Conservation (phyloP, 345 rosid genomes). For the Psidium guajava region DNA sequence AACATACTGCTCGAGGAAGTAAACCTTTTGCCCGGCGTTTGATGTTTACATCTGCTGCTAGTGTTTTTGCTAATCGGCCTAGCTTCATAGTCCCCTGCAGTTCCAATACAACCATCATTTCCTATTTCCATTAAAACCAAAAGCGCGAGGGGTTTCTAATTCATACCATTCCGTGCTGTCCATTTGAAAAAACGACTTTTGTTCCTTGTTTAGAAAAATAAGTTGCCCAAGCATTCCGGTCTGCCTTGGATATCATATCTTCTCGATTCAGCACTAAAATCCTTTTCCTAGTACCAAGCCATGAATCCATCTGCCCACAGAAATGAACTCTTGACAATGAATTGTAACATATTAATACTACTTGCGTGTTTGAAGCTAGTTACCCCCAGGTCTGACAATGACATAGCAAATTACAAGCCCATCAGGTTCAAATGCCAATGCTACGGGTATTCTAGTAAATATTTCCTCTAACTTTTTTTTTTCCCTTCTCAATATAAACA, state of each 20-base stretch:
- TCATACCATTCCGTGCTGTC: slow-evolving; percentile 71
- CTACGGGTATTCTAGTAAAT: neutral
- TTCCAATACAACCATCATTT: slow-evolving; percentile 2
- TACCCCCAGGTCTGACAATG: neutral
- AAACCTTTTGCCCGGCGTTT: slow-evolving; percentile 81
- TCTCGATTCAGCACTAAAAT: slow-evolving; percentile 83
- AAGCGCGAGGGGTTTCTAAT: neutral
- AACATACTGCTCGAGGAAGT: slow-evolving; percentile 73
- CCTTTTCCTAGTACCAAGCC: slow-evolving; percentile 92
- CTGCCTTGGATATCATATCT: slow-evolving; percentile 83
- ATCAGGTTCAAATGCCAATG: neutral
- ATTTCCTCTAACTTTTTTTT: neutral
- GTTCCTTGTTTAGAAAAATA: slow-evolving; percentile 74
- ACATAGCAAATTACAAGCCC: neutral
- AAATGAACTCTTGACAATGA: neutral
- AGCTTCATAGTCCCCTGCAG: slow-evolving; percentile 78
- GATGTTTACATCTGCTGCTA: slow-evolving; percentile 69
- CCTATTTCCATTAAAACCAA: neutral
- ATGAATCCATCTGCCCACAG: slow-evolving; percentile 60
- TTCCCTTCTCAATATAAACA: neutral
- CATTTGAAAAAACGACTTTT: slow-evolving; percentile 68
- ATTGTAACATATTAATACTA: neutral
- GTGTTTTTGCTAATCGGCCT: slow-evolving; percentile 53
- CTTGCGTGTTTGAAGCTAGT: neutral
- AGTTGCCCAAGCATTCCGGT: slow-evolving; percentile 90